These are phyloP conservation scores for Boletus sensibilis DNA, from an alignment of 768 basidiomycete species.

Conservation along the genomic window DNA sequence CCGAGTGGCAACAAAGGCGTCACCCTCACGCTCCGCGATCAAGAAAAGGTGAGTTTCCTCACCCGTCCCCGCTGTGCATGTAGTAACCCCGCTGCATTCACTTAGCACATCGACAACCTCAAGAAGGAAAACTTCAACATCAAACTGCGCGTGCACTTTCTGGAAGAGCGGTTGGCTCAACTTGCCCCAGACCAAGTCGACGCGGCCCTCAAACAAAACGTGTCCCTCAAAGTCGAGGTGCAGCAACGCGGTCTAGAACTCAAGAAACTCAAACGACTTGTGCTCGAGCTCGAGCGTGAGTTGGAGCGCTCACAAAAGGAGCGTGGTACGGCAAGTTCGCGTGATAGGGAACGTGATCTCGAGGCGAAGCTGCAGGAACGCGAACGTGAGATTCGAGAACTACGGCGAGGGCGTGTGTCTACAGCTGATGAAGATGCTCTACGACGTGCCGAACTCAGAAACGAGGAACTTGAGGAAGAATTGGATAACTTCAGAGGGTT, in stretches of 20 bases:
- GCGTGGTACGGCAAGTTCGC: constrained; percentile 38
- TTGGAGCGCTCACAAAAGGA: constrained; percentile 65
- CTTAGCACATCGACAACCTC: constrained; percentile 90
- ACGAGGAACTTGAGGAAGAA: constrained; percentile 70
- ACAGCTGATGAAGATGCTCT: constrained; percentile 50
- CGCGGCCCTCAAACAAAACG: constrained; percentile 88
- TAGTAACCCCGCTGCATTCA: neutral
- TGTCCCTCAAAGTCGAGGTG: constrained; percentile 89
- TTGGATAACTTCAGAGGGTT: constrained; percentile 67
- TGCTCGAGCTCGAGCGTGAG: constrained; percentile 80
- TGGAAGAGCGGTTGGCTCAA: constrained; percentile 88
- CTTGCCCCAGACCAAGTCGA: constrained; percentile 92
- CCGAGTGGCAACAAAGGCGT: constrained; percentile 33
- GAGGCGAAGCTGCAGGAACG: constrained; percentile 75
- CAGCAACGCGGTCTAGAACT: constrained; percentile 87
- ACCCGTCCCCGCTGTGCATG: neutral
- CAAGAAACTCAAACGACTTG: constrained; percentile 88
- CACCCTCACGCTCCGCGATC: constrained; percentile 84
- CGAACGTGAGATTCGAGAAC: constrained; percentile 65
- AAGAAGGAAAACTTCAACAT: constrained; percentile 98
- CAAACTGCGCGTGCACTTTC: constrained; percentile 92
- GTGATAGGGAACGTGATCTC: constrained; percentile 66
- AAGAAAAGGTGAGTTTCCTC: constrained; percentile 74
- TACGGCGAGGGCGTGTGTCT: constrained; percentile 49
- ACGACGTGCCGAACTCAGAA: constrained; percentile 56